Conservation (phyloP, 202 grass and related monocot species). For the Musa balbisiana region DNA sequence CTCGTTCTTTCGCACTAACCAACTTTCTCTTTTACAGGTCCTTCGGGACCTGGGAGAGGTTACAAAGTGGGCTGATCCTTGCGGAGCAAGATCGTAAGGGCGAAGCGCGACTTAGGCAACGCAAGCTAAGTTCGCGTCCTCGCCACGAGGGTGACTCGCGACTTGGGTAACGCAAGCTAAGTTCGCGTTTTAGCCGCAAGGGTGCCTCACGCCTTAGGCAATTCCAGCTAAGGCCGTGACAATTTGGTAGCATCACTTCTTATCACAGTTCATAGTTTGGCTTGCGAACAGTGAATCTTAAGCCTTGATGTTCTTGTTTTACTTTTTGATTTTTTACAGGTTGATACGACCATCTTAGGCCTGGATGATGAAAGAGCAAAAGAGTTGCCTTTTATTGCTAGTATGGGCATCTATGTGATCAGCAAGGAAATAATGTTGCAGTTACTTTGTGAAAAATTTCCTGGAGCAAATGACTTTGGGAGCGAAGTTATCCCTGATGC, state of each 20-base stretch:
- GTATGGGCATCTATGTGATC: slow-evolving; percentile 96
- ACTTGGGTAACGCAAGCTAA: too few species aligned
- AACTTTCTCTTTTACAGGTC: too few species aligned
- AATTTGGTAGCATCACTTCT: background rate
- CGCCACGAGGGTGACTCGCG: too few species aligned
- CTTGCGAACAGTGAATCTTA: background rate
- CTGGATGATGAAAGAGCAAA: slow-evolving; percentile 76
- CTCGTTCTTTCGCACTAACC: too few species aligned
- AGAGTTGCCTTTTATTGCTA: slow-evolving; percentile 93
- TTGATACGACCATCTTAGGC: slow-evolving; percentile 95
- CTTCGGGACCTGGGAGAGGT: too few species aligned
- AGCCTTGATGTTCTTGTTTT: slow-evolving; percentile 1
- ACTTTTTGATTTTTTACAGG: slow-evolving; percentile 47
- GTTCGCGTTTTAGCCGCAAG: too few species aligned
- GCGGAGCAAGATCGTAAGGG: too few species aligned
- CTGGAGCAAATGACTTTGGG: slow-evolving; percentile 88
- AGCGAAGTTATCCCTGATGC: slow-evolving; percentile 98
- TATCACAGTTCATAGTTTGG: background rate
- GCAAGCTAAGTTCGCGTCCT: too few species aligned
- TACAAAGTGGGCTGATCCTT: too few species aligned
- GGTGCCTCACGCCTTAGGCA: too few species aligned
- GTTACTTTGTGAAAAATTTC: slow-evolving; percentile 73
- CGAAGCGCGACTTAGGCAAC: too few species aligned
- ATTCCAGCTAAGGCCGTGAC: too few species aligned
- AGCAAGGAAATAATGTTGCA: slow-evolving; percentile 91